These are phyloP conservation scores for Macrophomina pseudophaseolina DNA, from an alignment of 2,329 filamentous ascomycete species.

Conservation along the genomic window DNA sequence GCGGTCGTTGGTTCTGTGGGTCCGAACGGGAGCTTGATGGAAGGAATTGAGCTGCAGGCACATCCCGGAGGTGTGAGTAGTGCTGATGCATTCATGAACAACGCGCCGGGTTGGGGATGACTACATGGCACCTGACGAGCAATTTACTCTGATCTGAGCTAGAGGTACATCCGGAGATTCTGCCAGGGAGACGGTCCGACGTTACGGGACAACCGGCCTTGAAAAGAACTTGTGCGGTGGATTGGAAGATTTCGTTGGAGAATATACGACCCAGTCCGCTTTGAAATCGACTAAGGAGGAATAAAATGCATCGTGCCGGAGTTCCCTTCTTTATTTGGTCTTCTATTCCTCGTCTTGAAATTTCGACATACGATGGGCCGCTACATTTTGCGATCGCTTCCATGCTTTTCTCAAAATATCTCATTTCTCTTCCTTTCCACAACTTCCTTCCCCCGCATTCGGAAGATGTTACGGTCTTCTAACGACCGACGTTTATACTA, in stretches of 20 bases:
- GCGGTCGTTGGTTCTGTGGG: conserved; percentile 14
- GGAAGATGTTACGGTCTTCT: neutral
- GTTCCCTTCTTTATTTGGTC: neutral
- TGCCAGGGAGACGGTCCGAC: neutral
- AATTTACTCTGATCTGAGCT: neutral
- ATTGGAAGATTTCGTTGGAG: too few relatives aligned
- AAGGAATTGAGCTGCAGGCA: conserved; percentile 22
- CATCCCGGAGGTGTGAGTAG: neutral
- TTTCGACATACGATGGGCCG: neutral
- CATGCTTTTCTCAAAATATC: neutral
- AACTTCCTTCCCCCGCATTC: neutral
- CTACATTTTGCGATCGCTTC: neutral
- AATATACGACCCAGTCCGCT: too few relatives aligned
- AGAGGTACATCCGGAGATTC: neutral
- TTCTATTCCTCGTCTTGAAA: neutral
- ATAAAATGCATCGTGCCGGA: neutral
- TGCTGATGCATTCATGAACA: conserved; percentile 21
- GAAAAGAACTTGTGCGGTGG: too few relatives aligned
- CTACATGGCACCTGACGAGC: conserved; percentile 10
- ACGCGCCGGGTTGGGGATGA: conserved; percentile 17
- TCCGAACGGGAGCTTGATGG: conserved; percentile 11
- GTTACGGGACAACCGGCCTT: too few relatives aligned
- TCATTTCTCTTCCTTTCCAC: neutral
- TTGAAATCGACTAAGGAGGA: neutral
- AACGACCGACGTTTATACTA: neutral